phyloP scores from a whole-genome alignment of 169 alveolate genomes.

The Sarcocystis neurona region DNA sequence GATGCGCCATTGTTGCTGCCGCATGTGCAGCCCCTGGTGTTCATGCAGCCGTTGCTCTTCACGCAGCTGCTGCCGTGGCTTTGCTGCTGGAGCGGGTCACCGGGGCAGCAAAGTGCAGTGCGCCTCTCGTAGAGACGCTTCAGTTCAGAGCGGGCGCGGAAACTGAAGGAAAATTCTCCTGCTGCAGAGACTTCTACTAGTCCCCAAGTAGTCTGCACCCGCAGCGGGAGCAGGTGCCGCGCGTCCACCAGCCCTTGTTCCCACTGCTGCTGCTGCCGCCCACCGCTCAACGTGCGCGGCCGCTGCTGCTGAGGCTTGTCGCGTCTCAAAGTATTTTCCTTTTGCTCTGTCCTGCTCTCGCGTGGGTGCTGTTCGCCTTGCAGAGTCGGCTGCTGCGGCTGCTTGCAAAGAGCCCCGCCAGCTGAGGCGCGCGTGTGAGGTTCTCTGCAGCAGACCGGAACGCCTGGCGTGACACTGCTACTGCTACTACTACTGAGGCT shows the following conservation, averaged over 20 bases:
- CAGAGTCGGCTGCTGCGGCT: neutral
- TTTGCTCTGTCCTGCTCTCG: neutral
- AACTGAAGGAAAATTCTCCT: neutral
- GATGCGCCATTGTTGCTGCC: neutral
- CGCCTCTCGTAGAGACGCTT: neutral
- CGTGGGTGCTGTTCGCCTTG: neutral
- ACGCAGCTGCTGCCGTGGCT: neutral
- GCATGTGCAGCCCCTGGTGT: neutral
- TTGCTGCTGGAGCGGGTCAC: neutral
- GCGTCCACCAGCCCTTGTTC: neutral
- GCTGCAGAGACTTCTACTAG: neutral
- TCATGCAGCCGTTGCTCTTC: neutral
- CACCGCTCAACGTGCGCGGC: neutral
- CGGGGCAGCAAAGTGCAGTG: no score
- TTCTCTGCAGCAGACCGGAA: no score
- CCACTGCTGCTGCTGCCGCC: neutral
- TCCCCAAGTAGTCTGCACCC: neutral
- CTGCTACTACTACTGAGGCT: no score
- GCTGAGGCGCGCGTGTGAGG: no score
- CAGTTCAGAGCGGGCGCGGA: constrained; percentile 7
- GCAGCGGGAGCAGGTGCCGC: neutral
- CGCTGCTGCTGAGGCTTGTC: neutral
- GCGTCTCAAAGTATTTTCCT: neutral
- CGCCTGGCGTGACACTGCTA: no score
- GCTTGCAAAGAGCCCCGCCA: neutral